Conservation (phyloP, 2,329 filamentous ascomycete genomes). For the Calonectria henricotiae region DNA sequence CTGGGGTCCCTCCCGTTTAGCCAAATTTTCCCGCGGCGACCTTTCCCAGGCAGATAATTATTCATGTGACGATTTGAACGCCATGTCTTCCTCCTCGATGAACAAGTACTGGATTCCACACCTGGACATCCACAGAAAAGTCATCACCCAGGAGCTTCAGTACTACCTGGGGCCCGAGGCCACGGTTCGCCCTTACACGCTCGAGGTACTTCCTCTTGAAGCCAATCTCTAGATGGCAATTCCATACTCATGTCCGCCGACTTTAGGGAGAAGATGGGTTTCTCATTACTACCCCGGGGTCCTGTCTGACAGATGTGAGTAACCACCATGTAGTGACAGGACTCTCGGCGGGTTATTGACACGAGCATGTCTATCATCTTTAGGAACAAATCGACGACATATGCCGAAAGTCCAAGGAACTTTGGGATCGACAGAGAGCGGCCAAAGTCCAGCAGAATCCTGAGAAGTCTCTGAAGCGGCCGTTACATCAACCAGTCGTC, state of each 20-base stretch:
- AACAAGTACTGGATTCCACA: constrained; percentile 76
- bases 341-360: constrained; percentile 41
- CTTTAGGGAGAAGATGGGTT: constrained; percentile 74
- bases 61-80: constrained; percentile 37
- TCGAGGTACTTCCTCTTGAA: constrained; percentile 64
- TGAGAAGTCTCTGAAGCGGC: constrained; percentile 70
- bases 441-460: constrained; percentile 65
- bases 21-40: constrained; percentile 36
- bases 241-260: constrained; percentile 47
- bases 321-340: constrained; percentile 16
- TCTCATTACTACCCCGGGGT: constrained; percentile 72
- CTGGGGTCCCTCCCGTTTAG: constrained; percentile 39
- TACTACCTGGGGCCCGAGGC: constrained; percentile 73
- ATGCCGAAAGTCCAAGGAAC: constrained; percentile 72
- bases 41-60: constrained; percentile 33
- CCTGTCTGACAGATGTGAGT: constrained; percentile 74
- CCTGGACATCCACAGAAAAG: constrained; percentile 73
- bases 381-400: constrained; percentile 78
- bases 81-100: constrained; percentile 57
- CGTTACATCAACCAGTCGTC: constrained; percentile 71
- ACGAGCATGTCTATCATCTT: constrained; percentile 24
- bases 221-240: constrained; percentile 22
- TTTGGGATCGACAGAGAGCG: constrained; percentile 72
- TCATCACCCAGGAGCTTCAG: constrained; percentile 73
- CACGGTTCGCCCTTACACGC: constrained; percentile 72